Evolutionary conservation across 805 yeast species (phyloP), one percentile per base, ranked within the genome.

Genomic region (Priceomyces fermenticarens): DNA sequence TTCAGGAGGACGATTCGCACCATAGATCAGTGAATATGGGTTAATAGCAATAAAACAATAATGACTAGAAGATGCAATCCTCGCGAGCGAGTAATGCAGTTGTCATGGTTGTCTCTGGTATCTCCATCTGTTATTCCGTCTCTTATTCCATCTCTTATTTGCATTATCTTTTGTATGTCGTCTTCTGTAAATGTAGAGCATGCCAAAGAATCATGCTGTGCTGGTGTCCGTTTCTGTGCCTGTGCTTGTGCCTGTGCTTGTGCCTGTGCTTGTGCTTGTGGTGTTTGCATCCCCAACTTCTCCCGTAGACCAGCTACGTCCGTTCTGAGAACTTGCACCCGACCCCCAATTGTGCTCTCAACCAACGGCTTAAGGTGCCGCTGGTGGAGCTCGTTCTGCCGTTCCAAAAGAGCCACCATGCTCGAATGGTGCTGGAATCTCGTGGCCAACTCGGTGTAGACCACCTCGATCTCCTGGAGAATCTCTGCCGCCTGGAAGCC

Each of bases 1-100:
- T 88, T 67, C 77, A 74, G 45, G 84, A 80, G 42, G 82, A 74
- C 31, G 68, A 64, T 41, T 52, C 50, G 26, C 66, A 59, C 49
- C 57, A 67, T 27, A 55, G 71, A 31, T 63, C 70, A 7, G 62
- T 66, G 15, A 67, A 57, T 49, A 68, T 68, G 73, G 69, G 67
- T n/a, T 65, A 48, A 17, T 29, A 29, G 15, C 14, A 14, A 4
- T 6, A 29, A 29, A n/a, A 29, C 14, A 29, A 29, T 29, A 29
- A n/a, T n/a, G n/a, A n/a, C n/a, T n/a, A n/a, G n/a, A n/a, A n/a
- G n/a, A n/a, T n/a, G n/a, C n/a, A n/a, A n/a, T n/a, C n/a, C n/a
- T n/a, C n/a, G n/a, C n/a, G n/a, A n/a, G n/a, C n/a, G n/a, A n/a
- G n/a, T n/a, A n/a, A n/a, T n/a, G n/a, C n/a, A n/a, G n/a, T n/a